Percentiles rank a stretch among this genome's conserved stretches.
Evolutionary conservation across 129 eudicot species (phyloP).

Genomic region (Artemisia argyi): DNA sequence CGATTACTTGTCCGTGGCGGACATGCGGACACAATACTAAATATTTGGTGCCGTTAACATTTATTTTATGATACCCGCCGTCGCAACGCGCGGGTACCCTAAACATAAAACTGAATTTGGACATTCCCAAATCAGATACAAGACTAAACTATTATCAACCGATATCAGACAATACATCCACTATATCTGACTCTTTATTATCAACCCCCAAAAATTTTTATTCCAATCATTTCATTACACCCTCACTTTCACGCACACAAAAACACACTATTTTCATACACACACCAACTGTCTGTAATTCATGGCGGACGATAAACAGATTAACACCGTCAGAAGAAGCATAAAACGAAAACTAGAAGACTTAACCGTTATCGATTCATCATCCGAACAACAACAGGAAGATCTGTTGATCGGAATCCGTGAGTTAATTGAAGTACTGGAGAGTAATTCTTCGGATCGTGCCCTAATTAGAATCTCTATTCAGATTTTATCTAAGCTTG

Average conservation of each 20-base stretch:
- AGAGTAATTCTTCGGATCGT: slow-evolving; percentile 53
- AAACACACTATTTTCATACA: background rate
- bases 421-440: slow-evolving; percentile 56
- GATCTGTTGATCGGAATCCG: slow-evolving; percentile 54
- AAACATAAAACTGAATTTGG: no score
- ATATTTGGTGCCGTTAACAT: no score
- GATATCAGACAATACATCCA: no score
- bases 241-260: background rate
- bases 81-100: no score
- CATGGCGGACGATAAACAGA: slow-evolving; percentile 70
- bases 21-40: no score
- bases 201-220: no score
- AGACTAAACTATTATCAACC: no score
- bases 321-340: slow-evolving; percentile 63
- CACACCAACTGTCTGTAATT: background rate
- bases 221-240: no score
- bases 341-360: slow-evolving; percentile 84
- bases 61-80: no score
- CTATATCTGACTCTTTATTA: no score
- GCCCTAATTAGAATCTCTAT: slow-evolving; percentile 66
- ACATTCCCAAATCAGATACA: no score
- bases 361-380: slow-evolving; percentile 32
- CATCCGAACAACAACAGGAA: background rate
- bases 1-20: no score
- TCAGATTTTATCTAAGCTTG: slow-evolving; percentile 24